Conservation (phyloP, 164 flowering plant species). For the Saururus chinensis region DNA sequence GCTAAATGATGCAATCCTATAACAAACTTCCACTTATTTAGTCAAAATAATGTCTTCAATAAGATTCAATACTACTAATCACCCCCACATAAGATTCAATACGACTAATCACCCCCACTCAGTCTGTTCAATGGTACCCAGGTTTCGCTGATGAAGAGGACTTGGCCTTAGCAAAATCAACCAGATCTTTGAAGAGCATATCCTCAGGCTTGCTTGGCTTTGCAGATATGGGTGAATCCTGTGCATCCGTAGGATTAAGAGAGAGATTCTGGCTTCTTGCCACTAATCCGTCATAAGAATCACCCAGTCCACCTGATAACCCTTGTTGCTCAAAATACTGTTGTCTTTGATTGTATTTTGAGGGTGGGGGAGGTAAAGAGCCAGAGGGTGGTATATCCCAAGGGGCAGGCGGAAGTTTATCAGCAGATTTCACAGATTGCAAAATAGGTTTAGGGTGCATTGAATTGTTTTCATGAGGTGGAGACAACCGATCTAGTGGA, state of each 20-base stretch:
- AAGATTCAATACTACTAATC: background rate
- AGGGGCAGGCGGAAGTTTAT: slow-evolving; percentile 43
- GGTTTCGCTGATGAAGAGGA: slow-evolving; percentile 49
- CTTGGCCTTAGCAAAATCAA: slow-evolving; percentile 90
- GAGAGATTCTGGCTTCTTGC: slow-evolving; percentile 61
- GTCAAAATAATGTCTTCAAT: background rate
- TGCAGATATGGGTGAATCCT: slow-evolving; percentile 26
- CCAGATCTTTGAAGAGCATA: slow-evolving; percentile 60
- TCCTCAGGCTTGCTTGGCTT: slow-evolving; percentile 61
- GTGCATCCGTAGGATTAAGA: slow-evolving; percentile 14
- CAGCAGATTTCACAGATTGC: slow-evolving; percentile 28
- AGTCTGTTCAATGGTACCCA: slow-evolving; percentile 29
- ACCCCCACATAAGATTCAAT: too few relatives aligned
- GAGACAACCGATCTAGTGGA: background rate
- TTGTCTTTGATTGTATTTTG: slow-evolving; percentile 66
- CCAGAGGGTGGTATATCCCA: slow-evolving; percentile 35
- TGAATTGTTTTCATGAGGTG: slow-evolving; percentile 13
- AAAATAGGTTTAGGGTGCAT: slow-evolving; percentile 24
- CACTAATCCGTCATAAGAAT: slow-evolving; percentile 54
- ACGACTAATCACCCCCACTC: slow-evolving; percentile 5
- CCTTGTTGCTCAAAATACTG: slow-evolving; percentile 51
- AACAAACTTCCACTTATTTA: too few relatives aligned
- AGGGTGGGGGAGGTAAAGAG: slow-evolving; percentile 71
- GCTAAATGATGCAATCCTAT: too few relatives aligned
- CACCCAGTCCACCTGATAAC: slow-evolving; percentile 39